phyloP scores from a whole-genome alignment of 2,329 filamentous ascomycete genomes.

The Hymenoscyphus fraxineus region DNA sequence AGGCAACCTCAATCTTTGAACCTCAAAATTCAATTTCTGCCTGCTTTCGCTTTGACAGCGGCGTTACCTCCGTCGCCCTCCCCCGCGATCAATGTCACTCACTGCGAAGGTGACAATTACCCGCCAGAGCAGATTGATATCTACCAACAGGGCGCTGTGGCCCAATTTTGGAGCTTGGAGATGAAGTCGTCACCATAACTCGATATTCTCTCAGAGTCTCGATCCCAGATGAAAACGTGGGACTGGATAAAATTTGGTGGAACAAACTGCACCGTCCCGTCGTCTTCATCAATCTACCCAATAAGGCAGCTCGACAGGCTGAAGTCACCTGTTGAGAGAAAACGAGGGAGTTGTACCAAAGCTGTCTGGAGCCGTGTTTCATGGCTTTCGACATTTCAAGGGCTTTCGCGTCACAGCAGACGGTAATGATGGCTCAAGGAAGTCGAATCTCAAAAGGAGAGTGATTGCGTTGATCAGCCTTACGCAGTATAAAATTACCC shows the following conservation, averaged over 20 bases:
- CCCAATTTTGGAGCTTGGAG: neutral
- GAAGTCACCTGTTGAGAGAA: neutral
- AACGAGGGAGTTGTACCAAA: neutral
- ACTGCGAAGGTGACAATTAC: neutral
- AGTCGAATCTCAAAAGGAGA: neutral
- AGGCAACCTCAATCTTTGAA: no score
- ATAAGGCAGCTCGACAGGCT: neutral
- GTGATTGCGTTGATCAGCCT: slow-evolving; percentile 9
- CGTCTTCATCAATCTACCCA: neutral
- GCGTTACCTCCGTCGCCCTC: neutral
- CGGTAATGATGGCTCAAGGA: neutral
- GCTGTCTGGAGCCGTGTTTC: slow-evolving; percentile 5
- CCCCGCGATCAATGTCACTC: neutral
- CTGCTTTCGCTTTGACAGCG: neutral
- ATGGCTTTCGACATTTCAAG: slow-evolving; percentile 8
- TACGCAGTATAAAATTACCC: neutral
- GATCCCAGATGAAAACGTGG: neutral
- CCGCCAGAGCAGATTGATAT: neutral
- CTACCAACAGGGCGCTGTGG: neutral
- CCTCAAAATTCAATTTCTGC: neutral
- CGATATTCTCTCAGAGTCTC: neutral
- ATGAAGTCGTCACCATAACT: neutral
- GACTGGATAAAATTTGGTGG: neutral
- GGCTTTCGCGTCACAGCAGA: neutral
- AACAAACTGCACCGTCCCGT: neutral